Conservation (phyloP, 2,329 filamentous ascomycete genomes). For the Colletotrichum tropicale region DNA sequence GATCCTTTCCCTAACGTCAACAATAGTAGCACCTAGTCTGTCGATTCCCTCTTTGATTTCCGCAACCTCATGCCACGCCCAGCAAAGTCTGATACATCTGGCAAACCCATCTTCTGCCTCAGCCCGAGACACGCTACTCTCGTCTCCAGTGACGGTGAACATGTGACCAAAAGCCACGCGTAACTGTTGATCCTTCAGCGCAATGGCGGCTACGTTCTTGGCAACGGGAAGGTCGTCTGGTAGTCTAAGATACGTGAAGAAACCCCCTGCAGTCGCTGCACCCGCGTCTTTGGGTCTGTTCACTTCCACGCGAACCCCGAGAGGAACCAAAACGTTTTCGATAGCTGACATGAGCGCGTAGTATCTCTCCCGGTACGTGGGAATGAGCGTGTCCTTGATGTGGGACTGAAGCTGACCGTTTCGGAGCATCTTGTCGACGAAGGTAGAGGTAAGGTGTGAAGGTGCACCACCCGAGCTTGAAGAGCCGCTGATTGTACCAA, state of each 20-base stretch:
- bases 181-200: constrained; percentile 65
- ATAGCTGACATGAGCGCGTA: constrained; percentile 21
- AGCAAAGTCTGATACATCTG: constrained; percentile 68
- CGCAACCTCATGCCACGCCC: constrained; percentile 72
- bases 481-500: not conserved
- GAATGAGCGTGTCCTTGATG: constrained; percentile 22
- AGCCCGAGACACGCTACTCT: constrained; percentile 40
- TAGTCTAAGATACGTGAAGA: constrained; percentile 68
- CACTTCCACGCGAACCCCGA: not conserved
- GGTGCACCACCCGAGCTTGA: constrained; percentile 27
- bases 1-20: not conserved
- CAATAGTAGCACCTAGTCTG: constrained; percentile 50
- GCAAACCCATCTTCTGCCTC: constrained; percentile 49
- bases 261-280: constrained; percentile 51
- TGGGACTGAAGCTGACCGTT: constrained; percentile 22
- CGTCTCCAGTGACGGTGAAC: constrained; percentile 70
- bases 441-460: constrained; percentile 13
- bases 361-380: constrained; percentile 23
- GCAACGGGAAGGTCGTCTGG: constrained; percentile 34
- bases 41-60: constrained; percentile 70
- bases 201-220: constrained; percentile 51
- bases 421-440: constrained; percentile 22
- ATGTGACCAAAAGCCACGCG: constrained; percentile 70
- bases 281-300: not conserved
- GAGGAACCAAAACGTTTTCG: constrained; percentile 20